Evolutionary conservation across 257 asterid species (phyloP).

Genomic region (Penstemon eatonii): DNA sequence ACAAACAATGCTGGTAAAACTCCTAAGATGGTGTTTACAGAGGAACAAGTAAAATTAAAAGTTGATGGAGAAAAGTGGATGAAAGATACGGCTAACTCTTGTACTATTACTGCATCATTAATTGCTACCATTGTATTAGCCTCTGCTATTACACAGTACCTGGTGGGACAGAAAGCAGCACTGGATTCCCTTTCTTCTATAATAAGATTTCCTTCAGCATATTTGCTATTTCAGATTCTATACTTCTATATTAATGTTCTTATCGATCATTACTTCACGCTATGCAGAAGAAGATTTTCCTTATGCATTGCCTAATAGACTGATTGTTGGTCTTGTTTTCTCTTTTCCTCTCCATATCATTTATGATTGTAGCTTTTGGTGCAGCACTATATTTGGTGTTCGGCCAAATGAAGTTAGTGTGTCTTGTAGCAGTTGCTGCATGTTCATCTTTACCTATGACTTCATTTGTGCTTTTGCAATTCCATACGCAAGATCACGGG

Average conservation of each 20-base stretch:
- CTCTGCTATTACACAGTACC: constrained; percentile 23
- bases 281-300: constrained; percentile 20
- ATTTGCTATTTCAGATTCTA: constrained; percentile 21
- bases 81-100: constrained; percentile 15
- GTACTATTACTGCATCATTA: constrained; percentile 12
- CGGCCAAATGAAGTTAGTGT: constrained; percentile 2
- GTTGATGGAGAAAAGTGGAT: constrained; percentile 11
- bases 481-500: too few relatives aligned
- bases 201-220: background rate
- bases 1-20: background rate
- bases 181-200: constrained; percentile 8
- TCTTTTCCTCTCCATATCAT: constrained; percentile 13
- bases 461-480: too few relatives aligned
- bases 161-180: constrained; percentile 8
- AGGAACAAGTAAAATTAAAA: constrained; percentile 6
- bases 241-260: constrained; percentile 18
- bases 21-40: constrained; percentile 7
- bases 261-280: constrained; percentile 23
- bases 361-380: constrained; percentile 15
- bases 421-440: too few relatives aligned
- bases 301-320: constrained; percentile 1
- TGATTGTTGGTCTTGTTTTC: constrained; percentile 6
- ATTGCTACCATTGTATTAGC: constrained; percentile 17
- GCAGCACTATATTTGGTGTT: constrained; percentile 12
- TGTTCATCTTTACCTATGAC: too few relatives aligned